These are phyloP conservation scores for Taiwanofungus camphoratus DNA, from an alignment of 1,284 basidiomycete genomes.

Conservation along the genomic window DNA sequence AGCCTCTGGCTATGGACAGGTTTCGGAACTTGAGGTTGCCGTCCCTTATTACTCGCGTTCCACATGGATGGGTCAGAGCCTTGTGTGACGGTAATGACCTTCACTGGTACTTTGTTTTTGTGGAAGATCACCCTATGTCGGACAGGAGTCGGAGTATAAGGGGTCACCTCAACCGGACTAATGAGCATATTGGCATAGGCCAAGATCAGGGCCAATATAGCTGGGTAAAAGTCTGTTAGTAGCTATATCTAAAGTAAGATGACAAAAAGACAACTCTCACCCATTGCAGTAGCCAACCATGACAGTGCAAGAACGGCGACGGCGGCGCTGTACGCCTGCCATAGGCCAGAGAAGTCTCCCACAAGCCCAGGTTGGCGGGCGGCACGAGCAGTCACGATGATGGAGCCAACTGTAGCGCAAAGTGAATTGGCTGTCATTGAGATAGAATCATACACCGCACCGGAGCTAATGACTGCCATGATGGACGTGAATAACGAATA, in stretches of 20 bases:
- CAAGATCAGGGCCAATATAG: background rate
- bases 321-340: background rate
- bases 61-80: constrained; percentile 14
- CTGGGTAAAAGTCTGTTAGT: background rate
- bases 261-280: background rate
- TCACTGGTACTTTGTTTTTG: constrained; percentile 12
- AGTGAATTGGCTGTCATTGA: background rate
- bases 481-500: too few species aligned
- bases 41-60: constrained; percentile 8
- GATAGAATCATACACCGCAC: background rate
- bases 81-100: constrained; percentile 17
- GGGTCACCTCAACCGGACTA: background rate
- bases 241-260: background rate
- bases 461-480: too few species aligned
- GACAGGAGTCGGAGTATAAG: background rate
- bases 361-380: constrained; percentile 2
- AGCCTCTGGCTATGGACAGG: constrained; percentile 1
- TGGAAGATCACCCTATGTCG: constrained; percentile 8
- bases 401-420: constrained; percentile 1
- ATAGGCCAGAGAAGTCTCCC: constrained; percentile 5
- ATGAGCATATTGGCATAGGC: background rate
- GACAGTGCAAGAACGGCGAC: background rate
- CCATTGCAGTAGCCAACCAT: constrained; percentile 1
- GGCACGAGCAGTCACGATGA: constrained; percentile 5
- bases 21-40: constrained; percentile 4